Evolutionary conservation across 805 yeast genomes (phyloP).

Genomic region (Ogataea allantospora): DNA sequence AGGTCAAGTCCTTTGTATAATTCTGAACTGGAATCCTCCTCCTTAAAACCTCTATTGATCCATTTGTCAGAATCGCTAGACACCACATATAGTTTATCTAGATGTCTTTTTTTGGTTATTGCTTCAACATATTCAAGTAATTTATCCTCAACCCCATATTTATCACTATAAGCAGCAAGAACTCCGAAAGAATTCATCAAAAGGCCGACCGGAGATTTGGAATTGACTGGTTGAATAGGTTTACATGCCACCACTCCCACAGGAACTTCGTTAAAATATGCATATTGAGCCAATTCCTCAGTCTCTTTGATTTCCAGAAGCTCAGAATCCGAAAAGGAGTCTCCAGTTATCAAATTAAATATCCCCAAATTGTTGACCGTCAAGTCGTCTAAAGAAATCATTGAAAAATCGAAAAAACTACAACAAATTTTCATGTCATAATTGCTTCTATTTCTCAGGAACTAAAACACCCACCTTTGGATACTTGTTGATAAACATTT

Average conservation of each 20-base stretch:
- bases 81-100: slow-evolving; percentile 44
- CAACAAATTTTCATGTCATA: slow-evolving; percentile 4
- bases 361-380: slow-evolving; percentile 60
- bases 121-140: slow-evolving; percentile 57
- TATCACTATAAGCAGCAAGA: slow-evolving; percentile 54
- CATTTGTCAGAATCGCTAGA: slow-evolving; percentile 9
- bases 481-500: slow-evolving; percentile 78
- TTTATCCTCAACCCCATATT: slow-evolving; percentile 58
- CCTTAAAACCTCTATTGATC: slow-evolving; percentile 19
- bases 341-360: slow-evolving; percentile 59
- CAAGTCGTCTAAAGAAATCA: slow-evolving; percentile 53
- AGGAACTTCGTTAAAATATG: slow-evolving; percentile 70
- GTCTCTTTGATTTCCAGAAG: slow-evolving; percentile 46
- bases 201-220: slow-evolving; percentile 33
- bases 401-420: slow-evolving; percentile 1
- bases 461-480: slow-evolving; percentile 73
- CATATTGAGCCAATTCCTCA: slow-evolving; percentile 53
- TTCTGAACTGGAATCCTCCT: slow-evolving; percentile 20
- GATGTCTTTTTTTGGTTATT: slow-evolving; percentile 49
- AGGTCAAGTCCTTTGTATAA: slow-evolving; percentile 23
- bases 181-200: slow-evolving; percentile 38
- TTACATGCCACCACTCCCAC: slow-evolving; percentile 73
- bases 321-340: slow-evolving; percentile 49
- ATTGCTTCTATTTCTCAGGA: slow-evolving; percentile 29
- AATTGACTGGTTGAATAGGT: slow-evolving; percentile 42